Evolutionary conservation across 2,329 filamentous ascomycete genomes (phyloP).

Genomic region (Ophiosphaerella narmari): DNA sequence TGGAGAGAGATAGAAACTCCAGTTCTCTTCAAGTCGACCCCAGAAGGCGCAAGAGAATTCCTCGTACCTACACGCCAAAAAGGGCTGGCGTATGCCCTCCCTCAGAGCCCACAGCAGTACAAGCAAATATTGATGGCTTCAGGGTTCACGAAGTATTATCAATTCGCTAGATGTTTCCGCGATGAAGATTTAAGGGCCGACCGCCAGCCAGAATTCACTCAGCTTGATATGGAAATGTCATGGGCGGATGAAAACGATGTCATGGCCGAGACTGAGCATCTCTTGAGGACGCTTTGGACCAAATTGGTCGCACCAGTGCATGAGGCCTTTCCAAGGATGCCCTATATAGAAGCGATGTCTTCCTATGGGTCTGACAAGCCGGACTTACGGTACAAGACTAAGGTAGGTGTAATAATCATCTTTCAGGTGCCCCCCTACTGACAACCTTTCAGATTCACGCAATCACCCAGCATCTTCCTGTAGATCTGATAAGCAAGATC

Average conservation of each 20-base stretch:
- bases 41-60: constrained; percentile 93
- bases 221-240: constrained; percentile 93
- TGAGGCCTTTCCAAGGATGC: constrained; percentile 61
- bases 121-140: constrained; percentile 97
- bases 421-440: constrained; percentile 22
- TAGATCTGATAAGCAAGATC: constrained; percentile 74
- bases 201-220: constrained; percentile 94
- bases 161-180: constrained; percentile 92
- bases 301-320: constrained; percentile 49
- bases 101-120: constrained; percentile 97
- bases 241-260: constrained; percentile 76
- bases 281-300: constrained; percentile 62
- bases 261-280: constrained; percentile 61
- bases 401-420: constrained; percentile 51
- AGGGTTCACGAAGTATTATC: constrained; percentile 81
- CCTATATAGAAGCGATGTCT: constrained; percentile 78
- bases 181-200: constrained; percentile 94
- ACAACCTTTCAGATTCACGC: constrained; percentile 61
- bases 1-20: constrained; percentile 90
- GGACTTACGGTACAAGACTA: constrained; percentile 75
- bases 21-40: constrained; percentile 94
- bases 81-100: constrained; percentile 84
- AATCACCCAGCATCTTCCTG: constrained; percentile 66
- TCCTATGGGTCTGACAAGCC: constrained; percentile 90
- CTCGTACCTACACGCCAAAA: constrained; percentile 81